These are phyloP conservation scores for Drechslerella coelobrocha DNA, from an alignment of 2,329 filamentous ascomycete genomes.

Conservation along the genomic window DNA sequence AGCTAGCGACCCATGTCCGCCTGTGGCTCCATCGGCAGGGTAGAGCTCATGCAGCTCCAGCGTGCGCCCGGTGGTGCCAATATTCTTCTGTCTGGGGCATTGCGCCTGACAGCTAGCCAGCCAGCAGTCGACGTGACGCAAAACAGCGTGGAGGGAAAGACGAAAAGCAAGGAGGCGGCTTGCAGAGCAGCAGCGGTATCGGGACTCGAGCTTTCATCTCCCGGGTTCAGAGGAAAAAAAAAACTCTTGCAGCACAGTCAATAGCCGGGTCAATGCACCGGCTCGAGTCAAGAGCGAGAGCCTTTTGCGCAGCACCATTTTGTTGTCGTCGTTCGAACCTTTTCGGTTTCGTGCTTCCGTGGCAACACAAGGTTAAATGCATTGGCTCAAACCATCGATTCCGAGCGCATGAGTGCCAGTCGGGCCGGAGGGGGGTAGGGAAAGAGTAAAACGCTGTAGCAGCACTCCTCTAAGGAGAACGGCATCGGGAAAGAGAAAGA, in stretches of 20 bases:
- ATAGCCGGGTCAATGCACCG: not conserved
- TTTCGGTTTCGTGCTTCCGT: slow-evolving; percentile 9
- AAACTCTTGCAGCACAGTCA: not conserved
- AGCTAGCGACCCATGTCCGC: slow-evolving; percentile 28
- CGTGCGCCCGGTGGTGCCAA: slow-evolving; percentile 14
- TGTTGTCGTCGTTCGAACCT: slow-evolving; percentile 11
- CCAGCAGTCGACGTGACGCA: slow-evolving; percentile 38
- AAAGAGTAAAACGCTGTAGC: slow-evolving; percentile 16
- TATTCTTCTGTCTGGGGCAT: not conserved
- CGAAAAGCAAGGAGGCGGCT: slow-evolving; percentile 16
- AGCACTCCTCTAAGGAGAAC: no score
- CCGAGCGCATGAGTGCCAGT: not conserved
- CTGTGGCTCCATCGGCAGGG: slow-evolving; percentile 42
- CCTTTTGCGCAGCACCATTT: slow-evolving; percentile 4
- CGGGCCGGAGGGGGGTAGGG: not conserved
- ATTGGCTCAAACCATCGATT: no score
- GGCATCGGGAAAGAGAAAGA: no score
- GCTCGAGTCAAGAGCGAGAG: slow-evolving; percentile 1
- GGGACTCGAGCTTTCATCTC: slow-evolving; percentile 18
- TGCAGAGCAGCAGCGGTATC: slow-evolving; percentile 41
- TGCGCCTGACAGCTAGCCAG: slow-evolving; percentile 6
- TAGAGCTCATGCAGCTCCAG: slow-evolving; percentile 33
- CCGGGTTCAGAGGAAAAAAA: slow-evolving; percentile 5
- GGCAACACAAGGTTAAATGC: slow-evolving; percentile 33
- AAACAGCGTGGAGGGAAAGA: slow-evolving; percentile 13